A percentile compares a stretch with the other conserved stretches of the same genome.
Conservation (phyloP, 2,329 filamentous ascomycete genomes). For the Alternaria metachromatica region DNA sequence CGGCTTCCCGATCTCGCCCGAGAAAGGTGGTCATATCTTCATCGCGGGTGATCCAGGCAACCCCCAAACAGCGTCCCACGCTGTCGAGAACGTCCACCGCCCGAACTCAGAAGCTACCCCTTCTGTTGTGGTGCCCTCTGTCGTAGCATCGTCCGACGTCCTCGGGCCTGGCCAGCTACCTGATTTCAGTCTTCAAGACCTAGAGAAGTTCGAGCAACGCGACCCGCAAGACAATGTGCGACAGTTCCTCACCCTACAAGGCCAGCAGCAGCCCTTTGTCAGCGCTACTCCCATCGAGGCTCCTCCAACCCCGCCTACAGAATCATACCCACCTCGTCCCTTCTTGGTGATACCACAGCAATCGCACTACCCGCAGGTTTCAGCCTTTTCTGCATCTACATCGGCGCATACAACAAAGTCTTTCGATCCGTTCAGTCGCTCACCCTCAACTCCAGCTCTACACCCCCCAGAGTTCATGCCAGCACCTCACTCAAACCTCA, state of each 20-base stretch:
- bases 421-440: conserved; percentile 32
- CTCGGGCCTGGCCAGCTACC: conserved; percentile 73
- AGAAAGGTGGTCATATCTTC: conserved; percentile 73
- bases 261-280: conserved; percentile 65
- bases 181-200: conserved; percentile 73
- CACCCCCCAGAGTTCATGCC: conserved; percentile 51
- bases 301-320: conserved; percentile 47
- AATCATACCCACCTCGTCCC: conserved; percentile 49
- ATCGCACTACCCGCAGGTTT: conserved; percentile 35
- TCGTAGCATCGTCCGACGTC: conserved; percentile 90
- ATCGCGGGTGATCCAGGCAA: conserved; percentile 82
- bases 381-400: conserved; percentile 46
- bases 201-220: conserved; percentile 71
- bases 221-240: conserved; percentile 93
- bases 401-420: conserved; percentile 42
- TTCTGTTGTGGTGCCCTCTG: conserved; percentile 58
- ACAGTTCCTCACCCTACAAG: conserved; percentile 88
- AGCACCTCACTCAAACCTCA: conserved; percentile 59
- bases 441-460: conserved; percentile 35
- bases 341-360: conserved; percentile 40
- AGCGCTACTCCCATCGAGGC: conserved; percentile 69
- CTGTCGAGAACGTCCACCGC: conserved; percentile 62
- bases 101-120: conserved; percentile 78
- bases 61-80: conserved; percentile 66
- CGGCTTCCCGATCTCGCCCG: conserved; percentile 65